Conservation (phyloP, 208 protist genomes). For the Wallacemonas sp. region DNA sequence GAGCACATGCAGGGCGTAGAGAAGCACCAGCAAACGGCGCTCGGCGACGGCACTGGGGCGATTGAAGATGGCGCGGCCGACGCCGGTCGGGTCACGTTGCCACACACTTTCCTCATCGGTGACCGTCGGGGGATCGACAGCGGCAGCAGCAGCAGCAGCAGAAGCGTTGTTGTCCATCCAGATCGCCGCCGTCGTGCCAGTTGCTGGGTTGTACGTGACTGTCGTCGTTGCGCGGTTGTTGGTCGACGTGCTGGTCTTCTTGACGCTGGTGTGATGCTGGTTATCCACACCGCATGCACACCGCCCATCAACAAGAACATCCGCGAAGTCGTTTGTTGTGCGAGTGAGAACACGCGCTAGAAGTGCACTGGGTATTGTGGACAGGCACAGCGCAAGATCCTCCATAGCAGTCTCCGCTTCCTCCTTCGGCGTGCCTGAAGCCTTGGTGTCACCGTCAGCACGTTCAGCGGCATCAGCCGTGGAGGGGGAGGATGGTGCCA, state of each 20-base stretch:
- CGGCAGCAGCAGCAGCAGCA: neutral
- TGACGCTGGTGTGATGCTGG: neutral
- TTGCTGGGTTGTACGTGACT: no score
- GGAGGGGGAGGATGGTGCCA: no score
- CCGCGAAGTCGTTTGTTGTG: constrained; percentile 56
- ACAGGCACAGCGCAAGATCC: neutral
- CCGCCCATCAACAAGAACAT: constrained; percentile 65
- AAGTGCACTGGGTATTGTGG: constrained; percentile 42
- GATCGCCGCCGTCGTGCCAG: constrained; percentile 35
- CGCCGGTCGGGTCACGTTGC: neutral
- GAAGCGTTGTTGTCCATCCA: constrained; percentile 37
- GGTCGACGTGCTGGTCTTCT: constrained; percentile 8
- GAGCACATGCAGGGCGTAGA: constrained; percentile 59
- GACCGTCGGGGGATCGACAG: neutral
- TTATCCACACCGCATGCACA: constrained; percentile 23
- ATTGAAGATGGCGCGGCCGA: constrained; percentile 20
- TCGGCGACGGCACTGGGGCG: constrained; percentile 28
- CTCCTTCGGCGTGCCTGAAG: neutral
- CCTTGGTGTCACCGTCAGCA: no score
- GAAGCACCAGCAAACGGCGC: constrained; percentile 34
- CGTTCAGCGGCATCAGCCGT: no score
- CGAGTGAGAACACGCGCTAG: constrained; percentile 46
- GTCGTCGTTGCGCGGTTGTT: constrained; percentile 17
- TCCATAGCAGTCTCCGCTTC: neutral
- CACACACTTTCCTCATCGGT: neutral